Evolutionary conservation across 352 stramenopile genomes (phyloP).

Genomic region (Phytophthora pisi): DNA sequence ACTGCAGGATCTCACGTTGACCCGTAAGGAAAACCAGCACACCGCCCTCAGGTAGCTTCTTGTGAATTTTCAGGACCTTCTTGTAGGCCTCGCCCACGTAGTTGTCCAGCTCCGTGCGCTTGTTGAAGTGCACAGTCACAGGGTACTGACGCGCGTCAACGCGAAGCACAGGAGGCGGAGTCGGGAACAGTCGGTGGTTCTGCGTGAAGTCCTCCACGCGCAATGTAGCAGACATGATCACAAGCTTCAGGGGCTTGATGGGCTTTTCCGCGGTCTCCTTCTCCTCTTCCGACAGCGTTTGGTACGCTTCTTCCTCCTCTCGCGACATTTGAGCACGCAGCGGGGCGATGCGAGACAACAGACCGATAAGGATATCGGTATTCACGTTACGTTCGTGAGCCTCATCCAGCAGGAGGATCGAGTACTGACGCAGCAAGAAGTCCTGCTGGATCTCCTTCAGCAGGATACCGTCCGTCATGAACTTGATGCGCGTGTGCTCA

Average conservation of each 20-base stretch:
- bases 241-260: slow-evolving; percentile 80
- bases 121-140: slow-evolving; percentile 98
- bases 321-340: slow-evolving; percentile 89
- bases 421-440: slow-evolving; percentile 80
- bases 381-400: slow-evolving; percentile 97
- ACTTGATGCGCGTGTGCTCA: slow-evolving; percentile 94
- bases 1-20: slow-evolving; percentile 94
- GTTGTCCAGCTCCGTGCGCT: slow-evolving; percentile 97
- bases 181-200: slow-evolving; percentile 94
- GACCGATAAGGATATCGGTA: slow-evolving; percentile 96
- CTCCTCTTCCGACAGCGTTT: slow-evolving; percentile 50
- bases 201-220: slow-evolving; percentile 97
- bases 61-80: slow-evolving; percentile 98
- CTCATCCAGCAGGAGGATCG: slow-evolving; percentile 93
- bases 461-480: slow-evolving; percentile 99
- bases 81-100: slow-evolving; percentile 96
- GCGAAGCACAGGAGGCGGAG: slow-evolving; percentile 91
- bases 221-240: slow-evolving; percentile 99
- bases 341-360: slow-evolving; percentile 95
- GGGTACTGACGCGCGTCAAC: slow-evolving; percentile 96
- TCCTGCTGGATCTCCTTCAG: slow-evolving; percentile 96
- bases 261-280: slow-evolving; percentile 51
- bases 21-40: slow-evolving; percentile 99
- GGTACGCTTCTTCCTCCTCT: slow-evolving; percentile 66
- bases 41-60: slow-evolving; percentile 95